Base-by-base conservation (phyloP, 2,329 filamentous ascomycete genomes). In the Aurifilum marmelostoma region DNA sequence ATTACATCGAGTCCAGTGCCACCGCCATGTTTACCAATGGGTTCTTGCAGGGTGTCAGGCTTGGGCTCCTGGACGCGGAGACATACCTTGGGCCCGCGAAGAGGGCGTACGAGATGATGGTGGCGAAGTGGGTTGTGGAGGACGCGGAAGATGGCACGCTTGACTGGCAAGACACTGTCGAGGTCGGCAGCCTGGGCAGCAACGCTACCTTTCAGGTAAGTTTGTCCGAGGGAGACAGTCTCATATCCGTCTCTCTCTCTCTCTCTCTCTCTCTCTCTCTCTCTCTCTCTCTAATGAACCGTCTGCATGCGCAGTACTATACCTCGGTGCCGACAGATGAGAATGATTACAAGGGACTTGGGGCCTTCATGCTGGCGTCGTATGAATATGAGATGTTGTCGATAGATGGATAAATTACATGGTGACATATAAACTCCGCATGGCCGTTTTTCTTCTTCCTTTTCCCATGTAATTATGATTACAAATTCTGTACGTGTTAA, bases 1-100 rank as follows among this genome's bases (percentile, higher is more conserved):
- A 85, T 72, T 84, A 80, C 72, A 83, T 84, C 67, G 80, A 84
- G 69, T 80, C 79, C 2, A 82, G 81, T 39, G 83, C 77, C 0
- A 80, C 80, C 0, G 81, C 81, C 6, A 82, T 83, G 80, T 83
- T 82, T 67, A 76, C 77, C 1, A 83, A 81, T 66, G 75, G 79
- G 3, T 69, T 84, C 39, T 75, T 81, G 29, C 80, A 79, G 66
- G 81, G 81, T 0, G 74, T 75, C 3, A 73, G 82, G 27, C 63
- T 79, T 8, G 81, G 80, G 0, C 74, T 77, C 41, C 67, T 78
- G 2, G 69, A 71, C 2, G 70, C 75, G 14, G 62, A 58, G 14
- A 50, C 79, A 77, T 73, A 75, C 73, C 37, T 66, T 75, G 14
- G 73, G 77, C 9, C 80, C 77, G 8, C 72, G 75, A 39, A 80